A percentile compares a stretch with the other conserved stretches of the same genome.
These are phyloP conservation scores for Stygiomarasmius scandens DNA, from an alignment of 1,284 basidiomycete species.

Conservation along the genomic window DNA sequence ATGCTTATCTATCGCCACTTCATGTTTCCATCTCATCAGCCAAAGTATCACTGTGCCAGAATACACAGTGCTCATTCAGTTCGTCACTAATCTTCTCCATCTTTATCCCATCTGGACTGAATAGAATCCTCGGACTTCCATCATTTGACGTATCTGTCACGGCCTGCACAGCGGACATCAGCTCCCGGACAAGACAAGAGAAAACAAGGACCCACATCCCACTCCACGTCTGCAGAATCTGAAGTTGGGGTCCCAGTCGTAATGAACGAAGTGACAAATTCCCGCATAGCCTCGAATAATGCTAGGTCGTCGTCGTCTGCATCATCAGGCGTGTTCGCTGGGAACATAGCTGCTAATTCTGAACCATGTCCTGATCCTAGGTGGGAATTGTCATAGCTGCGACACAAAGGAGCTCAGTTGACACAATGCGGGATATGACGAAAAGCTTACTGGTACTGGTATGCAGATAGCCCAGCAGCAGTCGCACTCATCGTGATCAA, in stretches of 20 bases:
- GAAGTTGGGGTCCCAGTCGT: conserved; percentile 7
- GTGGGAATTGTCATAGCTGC: conserved; percentile 15
- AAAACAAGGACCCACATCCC: conserved; percentile 6
- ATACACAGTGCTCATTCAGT: conserved; percentile 13
- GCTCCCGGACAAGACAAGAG: background rate
- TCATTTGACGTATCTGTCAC: conserved; percentile 3
- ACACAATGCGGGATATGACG: background rate
- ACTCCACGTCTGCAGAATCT: background rate
- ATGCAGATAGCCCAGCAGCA: background rate
- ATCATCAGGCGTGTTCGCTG: background rate
- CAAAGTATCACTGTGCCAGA: conserved; percentile 14
- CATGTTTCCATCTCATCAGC: background rate
- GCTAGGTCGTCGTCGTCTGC: conserved; percentile 7
- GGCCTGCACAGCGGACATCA: conserved; percentile 1
- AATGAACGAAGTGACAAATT: conserved; percentile 15
- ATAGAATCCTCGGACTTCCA: conserved; percentile 10
- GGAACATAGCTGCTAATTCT: conserved; percentile 12
- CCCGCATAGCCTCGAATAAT: conserved; percentile 12
- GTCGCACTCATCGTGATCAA: conserved; percentile 13
- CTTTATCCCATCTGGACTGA: conserved; percentile 9
- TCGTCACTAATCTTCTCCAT: conserved; percentile 14
- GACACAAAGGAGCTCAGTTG: background rate
- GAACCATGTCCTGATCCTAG: conserved; percentile 11
- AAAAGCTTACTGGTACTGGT: conserved; percentile 10
- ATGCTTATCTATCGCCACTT: background rate